Base-by-base conservation (phyloP, 805 yeast genomes). In the Pichia manshurica region DNA sequence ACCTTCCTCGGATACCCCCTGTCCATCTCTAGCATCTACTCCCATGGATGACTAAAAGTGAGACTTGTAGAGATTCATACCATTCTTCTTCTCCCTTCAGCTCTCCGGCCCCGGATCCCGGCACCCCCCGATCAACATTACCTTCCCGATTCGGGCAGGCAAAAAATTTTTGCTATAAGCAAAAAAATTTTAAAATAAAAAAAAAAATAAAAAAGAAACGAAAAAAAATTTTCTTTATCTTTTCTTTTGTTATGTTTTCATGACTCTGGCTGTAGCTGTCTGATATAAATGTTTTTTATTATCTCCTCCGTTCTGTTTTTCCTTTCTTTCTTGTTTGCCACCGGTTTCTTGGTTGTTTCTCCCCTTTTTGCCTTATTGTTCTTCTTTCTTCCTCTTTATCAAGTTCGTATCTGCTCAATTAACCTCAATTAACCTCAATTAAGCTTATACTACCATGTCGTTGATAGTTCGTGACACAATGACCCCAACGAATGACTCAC, bases 281-380 rank as follows among this genome's bases (percentile, higher is more conserved):
- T 34, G 20, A 34, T 34, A 34, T 34, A 34, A 34, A 34, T 16
- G 17, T 17, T 13, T n/a, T 13, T 15, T 1, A 40, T 13, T 20
- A 16, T 1, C 19, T 23, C 2, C 17, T 29, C 16, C 5, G 21
- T 28, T 16, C 7, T 8, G 10, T 8, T 25, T 25, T 10, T 25
- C 29, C 29, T 25, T 12, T 36, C 16, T 16, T 20, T 22, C 20
- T 36, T 36, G 12, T 44, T 37, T 21, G 38, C 36, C 54, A 53
- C 55, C 50, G 51, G n/a, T 53, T 53, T 31, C 39, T 51, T 40
- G 41, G 51, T 39, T 55, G 41, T 33, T 29, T 39, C 6, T 21
- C 39, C 22, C 25, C 23, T 23, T 19, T 25, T 19, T 36, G n/a
- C 39, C 29, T 25, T 45, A 28, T 19, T 31, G 16, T n/a, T 40